Conservation (phyloP, 2,329 filamentous ascomycete species). For the Xylariales sp. region DNA sequence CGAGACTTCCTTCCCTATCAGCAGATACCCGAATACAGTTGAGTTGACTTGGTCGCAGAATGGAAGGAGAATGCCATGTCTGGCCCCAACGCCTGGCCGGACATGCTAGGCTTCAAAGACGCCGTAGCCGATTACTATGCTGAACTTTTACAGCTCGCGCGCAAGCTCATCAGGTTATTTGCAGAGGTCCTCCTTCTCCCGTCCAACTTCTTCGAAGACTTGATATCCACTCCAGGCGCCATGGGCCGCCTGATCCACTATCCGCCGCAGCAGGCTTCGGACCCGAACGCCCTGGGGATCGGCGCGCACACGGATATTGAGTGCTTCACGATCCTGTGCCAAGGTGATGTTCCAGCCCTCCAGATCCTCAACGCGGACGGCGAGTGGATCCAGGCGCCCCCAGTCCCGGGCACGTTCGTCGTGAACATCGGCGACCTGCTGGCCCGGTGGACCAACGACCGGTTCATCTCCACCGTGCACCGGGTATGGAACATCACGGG, state of each 20-base stretch:
- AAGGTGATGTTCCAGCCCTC: slow-evolving; percentile 6
- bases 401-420: slow-evolving; percentile 9
- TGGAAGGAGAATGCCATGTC: slow-evolving; percentile 1
- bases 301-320: slow-evolving; percentile 14
- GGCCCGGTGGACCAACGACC: slow-evolving; percentile 4
- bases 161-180: not conserved
- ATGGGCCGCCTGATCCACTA: slow-evolving; percentile 12
- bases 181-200: not conserved
- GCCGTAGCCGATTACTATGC: not conserved
- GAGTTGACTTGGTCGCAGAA: not conserved
- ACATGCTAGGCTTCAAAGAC: not conserved
- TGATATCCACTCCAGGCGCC: slow-evolving; percentile 6
- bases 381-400: slow-evolving; percentile 13
- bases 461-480: slow-evolving; percentile 5
- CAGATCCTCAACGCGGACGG: slow-evolving; percentile 12
- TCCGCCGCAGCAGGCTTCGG: slow-evolving; percentile 9
- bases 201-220: not conserved
- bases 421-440: slow-evolving; percentile 6
- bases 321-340: slow-evolving; percentile 14
- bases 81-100: not conserved
- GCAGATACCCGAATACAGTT: no score
- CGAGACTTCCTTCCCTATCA: no score
- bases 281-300: slow-evolving; percentile 9
- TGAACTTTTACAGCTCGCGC: not conserved
- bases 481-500: slow-evolving; percentile 3